Evolutionary conservation across 208 protist species (phyloP).

Genomic region (Phytomonas serpens): DNA sequence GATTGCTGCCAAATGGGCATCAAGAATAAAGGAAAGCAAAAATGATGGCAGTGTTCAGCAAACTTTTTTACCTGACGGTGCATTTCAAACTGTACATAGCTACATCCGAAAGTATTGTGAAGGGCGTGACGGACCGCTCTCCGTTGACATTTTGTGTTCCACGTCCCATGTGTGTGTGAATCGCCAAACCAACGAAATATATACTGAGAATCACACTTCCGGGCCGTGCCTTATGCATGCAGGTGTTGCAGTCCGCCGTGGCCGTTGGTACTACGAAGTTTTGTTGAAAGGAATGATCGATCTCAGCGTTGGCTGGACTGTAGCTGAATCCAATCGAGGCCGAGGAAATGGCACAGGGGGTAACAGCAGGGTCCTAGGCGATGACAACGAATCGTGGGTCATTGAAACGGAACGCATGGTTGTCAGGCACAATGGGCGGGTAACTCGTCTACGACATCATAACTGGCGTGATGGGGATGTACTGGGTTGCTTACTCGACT

Average conservation of each 20-base stretch:
- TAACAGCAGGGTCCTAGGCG: slow-evolving; percentile 21
- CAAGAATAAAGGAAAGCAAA: not conserved
- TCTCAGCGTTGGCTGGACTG: not conserved
- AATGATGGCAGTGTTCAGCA: not conserved
- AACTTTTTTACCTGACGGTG: not conserved
- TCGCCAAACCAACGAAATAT: slow-evolving; percentile 14
- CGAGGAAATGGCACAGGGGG: not conserved
- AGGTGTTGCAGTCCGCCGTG: slow-evolving; percentile 57
- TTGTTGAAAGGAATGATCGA: slow-evolving; percentile 18
- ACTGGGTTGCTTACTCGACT: slow-evolving; percentile 82
- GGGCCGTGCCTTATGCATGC: slow-evolving; percentile 46
- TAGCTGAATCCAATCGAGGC: not conserved
- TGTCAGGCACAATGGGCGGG: slow-evolving; percentile 38
- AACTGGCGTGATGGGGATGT: slow-evolving; percentile 79
- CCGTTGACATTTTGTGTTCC: slow-evolving; percentile 35
- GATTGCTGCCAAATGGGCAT: not conserved
- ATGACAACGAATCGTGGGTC: slow-evolving; percentile 73
- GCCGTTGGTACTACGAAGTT: slow-evolving; percentile 89
- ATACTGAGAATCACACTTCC: slow-evolving; percentile 24
- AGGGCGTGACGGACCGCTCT: slow-evolving; percentile 54
- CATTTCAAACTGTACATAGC: not conserved
- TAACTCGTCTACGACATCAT: slow-evolving; percentile 3
- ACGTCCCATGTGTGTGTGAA: slow-evolving; percentile 19
- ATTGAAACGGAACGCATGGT: slow-evolving; percentile 74
- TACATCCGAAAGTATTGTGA: slow-evolving; percentile 1